Evolutionary conservation across 441 rosid genomes (phyloP).

Genomic region (Erodium trifolium): DNA sequence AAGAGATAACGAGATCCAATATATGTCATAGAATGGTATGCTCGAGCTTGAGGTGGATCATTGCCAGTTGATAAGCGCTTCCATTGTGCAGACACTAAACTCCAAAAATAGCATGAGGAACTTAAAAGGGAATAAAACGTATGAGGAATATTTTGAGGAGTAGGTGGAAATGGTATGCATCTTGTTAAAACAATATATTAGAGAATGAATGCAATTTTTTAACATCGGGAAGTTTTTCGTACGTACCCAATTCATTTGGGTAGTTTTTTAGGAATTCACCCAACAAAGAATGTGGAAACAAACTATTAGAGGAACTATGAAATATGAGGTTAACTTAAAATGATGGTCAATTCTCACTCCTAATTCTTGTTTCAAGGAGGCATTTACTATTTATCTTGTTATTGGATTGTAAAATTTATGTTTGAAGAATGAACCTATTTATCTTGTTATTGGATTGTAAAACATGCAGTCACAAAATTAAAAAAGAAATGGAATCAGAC

Average conservation of each 20-base stretch:
- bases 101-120: slow-evolving; percentile 9
- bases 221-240: too few species aligned
- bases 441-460: background rate
- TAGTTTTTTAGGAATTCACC: too few species aligned
- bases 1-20: slow-evolving; percentile 73
- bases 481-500: background rate
- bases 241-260: too few species aligned
- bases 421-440: background rate
- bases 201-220: slow-evolving; percentile 4
- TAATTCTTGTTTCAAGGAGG: background rate
- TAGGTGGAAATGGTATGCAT: slow-evolving; percentile 6
- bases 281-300: background rate
- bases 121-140: slow-evolving; percentile 16
- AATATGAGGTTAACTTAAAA: background rate
- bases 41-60: slow-evolving; percentile 87
- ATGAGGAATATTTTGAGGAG: slow-evolving; percentile 4
- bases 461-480: background rate
- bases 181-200: slow-evolving; percentile 12
- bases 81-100: slow-evolving; percentile 85
- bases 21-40: slow-evolving; percentile 78
- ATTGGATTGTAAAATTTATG: background rate
- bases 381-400: background rate
- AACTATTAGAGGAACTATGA: background rate
- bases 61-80: slow-evolving; percentile 58
- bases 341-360: background rate